Conservation (phyloP, 176 grass and related monocot genomes). For the Aegilops longissima region DNA sequence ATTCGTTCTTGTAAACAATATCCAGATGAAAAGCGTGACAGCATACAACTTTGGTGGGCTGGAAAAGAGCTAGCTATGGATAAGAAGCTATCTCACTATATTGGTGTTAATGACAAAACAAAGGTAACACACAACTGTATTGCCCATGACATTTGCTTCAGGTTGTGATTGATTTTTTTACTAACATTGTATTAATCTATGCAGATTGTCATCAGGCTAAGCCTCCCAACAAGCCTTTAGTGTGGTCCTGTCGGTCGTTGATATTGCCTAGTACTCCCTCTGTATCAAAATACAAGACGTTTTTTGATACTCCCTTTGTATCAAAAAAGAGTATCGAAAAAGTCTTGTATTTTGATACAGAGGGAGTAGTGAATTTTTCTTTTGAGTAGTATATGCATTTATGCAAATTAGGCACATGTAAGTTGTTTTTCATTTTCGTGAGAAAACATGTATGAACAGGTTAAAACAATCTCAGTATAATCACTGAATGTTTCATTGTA, state of each 20-base stretch:
- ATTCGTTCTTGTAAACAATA: conserved; percentile 4
- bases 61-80: conserved; percentile 57
- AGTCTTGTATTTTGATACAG: no score
- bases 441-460: neutral
- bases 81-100: conserved; percentile 51
- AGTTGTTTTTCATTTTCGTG: neutral
- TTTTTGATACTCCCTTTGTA: no score
- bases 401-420: neutral
- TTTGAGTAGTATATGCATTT: neutral
- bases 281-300: no score
- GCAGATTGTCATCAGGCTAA: conserved; percentile 52
- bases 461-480: neutral
- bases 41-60: conserved; percentile 52
- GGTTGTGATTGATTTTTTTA: neutral
- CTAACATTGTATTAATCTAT: neutral
- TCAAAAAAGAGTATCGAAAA: no score
- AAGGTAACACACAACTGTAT: conserved; percentile 44
- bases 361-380: neutral
- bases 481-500: neutral
- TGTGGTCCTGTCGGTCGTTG: no score
- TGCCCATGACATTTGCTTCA: neutral
- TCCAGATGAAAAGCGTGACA: conserved; percentile 18
- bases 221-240: no score
- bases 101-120: conserved; percentile 72
- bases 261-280: no score